These are phyloP conservation scores for Tuber indicum DNA, from an alignment of 495 filamentous ascomycete genomes.

Conservation along the genomic window DNA sequence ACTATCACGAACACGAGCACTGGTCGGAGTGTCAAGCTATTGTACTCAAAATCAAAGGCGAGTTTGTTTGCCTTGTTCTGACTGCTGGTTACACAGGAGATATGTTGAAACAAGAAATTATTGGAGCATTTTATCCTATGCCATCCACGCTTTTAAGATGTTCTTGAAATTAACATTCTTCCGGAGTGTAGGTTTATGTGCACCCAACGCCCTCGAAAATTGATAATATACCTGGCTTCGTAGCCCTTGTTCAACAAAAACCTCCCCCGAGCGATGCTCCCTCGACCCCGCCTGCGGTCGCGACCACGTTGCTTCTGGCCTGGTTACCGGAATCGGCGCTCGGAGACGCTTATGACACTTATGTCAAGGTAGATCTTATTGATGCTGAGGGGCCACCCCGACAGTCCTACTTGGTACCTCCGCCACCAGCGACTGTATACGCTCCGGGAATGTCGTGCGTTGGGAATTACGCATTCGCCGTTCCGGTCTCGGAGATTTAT, in stretches of 20 bases:
- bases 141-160: constrained; percentile 11
- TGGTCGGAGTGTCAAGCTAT: constrained; percentile 83
- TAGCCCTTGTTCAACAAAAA: constrained; percentile 91
- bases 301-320: constrained; percentile 67
- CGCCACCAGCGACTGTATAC: constrained; percentile 74
- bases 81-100: constrained; percentile 16
- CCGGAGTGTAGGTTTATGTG: constrained; percentile 69
- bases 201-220: constrained; percentile 88
- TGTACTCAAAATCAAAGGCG: constrained; percentile 93
- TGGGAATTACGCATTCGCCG: constrained; percentile 84
- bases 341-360: constrained; percentile 76
- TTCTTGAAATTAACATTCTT: constrained; percentile 13
- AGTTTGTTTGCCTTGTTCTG: constrained; percentile 40
- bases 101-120: constrained; percentile 18
- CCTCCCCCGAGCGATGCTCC: constrained; percentile 46
- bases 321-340: constrained; percentile 91
- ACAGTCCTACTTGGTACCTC: constrained; percentile 84
- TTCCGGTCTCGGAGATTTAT: constrained; percentile 85
- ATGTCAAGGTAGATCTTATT: constrained; percentile 87
- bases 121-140: constrained; percentile 6
- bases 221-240: constrained; percentile 95
- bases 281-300: constrained; percentile 38
- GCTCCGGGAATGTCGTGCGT: constrained; percentile 51
- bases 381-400: constrained; percentile 73
- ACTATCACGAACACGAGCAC: constrained; percentile 80